Evolutionary conservation across 169 alveolate genomes (phyloP), one percentile per base, ranked within the genome.

Genomic region (Cytauxzoon felis): DNA sequence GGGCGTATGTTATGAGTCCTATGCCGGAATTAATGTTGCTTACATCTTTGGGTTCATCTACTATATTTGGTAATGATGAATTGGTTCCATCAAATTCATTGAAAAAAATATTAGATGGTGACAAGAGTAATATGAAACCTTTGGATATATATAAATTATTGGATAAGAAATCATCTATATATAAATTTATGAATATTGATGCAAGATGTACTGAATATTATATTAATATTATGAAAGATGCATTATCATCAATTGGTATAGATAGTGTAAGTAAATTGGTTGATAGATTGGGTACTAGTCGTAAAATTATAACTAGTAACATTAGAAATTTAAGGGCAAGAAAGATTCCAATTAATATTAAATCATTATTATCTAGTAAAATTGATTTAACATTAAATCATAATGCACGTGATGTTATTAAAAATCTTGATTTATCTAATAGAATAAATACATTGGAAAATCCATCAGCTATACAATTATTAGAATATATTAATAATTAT

Each of bases 181-280:
- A 27, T 7, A 30, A 11, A 18, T 0, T 19, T 3, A 23, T 29
- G 19, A 19, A 42, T 11, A 34, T 58, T 24, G 26, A 73, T 64
- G 36, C 26, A 23, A 18, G 45, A 41, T 47, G 53, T 29, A 26
- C 52, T 3, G 54, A 19, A 0, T 9, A 54, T 40, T 5, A 34
- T 3, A 53, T 34, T 27, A 32, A 36, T 6, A 19, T 64, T 11
- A 19, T 73, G 19, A 48, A 51, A 60, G 64, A 73, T n/a, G 45
- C 65, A n/a, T 6, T 73, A 63, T n/a, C 34, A 23, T 1, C 23
- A 0, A 18, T 7, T 13, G 83, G 83, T 19, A 36, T 73, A 18
- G 78, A 42, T 38, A 73, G 79, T 5, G 1, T 49, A 26, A 40
- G 48, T 42, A 62, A 61, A 32, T 29, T 73, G 41, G 43, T 40